Percentiles rank a stretch among this genome's conserved stretches.
Conservation (phyloP, 177 flowering plant genomes). For the Vitis hybrid region DNA sequence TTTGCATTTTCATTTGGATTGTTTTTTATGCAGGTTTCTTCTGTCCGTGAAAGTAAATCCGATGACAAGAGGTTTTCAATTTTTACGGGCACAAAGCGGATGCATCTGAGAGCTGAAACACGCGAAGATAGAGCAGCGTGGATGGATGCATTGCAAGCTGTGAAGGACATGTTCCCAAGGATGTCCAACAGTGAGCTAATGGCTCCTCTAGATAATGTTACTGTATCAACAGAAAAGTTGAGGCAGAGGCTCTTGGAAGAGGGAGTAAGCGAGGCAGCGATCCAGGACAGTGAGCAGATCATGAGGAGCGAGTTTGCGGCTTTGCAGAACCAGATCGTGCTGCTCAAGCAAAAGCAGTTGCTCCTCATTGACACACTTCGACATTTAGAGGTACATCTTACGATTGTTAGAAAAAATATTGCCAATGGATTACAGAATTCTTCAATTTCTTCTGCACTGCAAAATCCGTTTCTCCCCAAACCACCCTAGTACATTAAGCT, state of each 20-base stretch:
- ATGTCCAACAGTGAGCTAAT: constrained; percentile 85
- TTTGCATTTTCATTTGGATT: neutral
- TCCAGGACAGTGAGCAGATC: constrained; percentile 85
- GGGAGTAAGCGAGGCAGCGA: constrained; percentile 72
- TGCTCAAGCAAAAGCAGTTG: constrained; percentile 86
- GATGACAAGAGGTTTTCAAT: constrained; percentile 94
- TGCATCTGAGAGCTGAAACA: constrained; percentile 81
- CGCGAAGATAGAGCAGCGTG: constrained; percentile 75
- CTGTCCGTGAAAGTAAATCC: constrained; percentile 85
- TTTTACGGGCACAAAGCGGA: constrained; percentile 92
- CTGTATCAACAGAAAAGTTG: constrained; percentile 76
- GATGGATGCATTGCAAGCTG: constrained; percentile 92
- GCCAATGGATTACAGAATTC: constrained; percentile 14
- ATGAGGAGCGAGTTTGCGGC: constrained; percentile 77
- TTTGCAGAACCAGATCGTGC: constrained; percentile 68
- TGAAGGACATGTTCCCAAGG: constrained; percentile 93
- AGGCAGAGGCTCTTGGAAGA: constrained; percentile 72
- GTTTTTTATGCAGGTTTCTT: constrained; percentile 60
- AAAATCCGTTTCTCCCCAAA: neutral
- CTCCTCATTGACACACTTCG: constrained; percentile 74
- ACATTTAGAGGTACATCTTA: constrained; percentile 83
- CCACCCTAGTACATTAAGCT: neutral
- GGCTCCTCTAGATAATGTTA: constrained; percentile 62
- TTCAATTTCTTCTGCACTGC: neutral
- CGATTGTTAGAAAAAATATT: constrained; percentile 18